These are phyloP conservation scores for Hirschfeldia incana DNA, from an alignment of 345 rosid species.

Conservation along the genomic window DNA sequence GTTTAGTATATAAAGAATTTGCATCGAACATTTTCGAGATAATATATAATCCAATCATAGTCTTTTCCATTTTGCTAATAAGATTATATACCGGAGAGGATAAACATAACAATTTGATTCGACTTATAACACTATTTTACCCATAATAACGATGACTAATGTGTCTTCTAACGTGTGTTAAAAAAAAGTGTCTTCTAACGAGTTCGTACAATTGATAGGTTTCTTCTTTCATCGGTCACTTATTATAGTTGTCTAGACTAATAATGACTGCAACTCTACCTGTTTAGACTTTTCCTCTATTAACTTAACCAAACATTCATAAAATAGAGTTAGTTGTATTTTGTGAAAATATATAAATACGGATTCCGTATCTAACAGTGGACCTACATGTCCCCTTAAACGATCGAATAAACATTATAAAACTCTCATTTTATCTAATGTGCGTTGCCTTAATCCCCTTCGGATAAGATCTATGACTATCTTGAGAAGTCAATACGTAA, in stretches of 20 bases:
- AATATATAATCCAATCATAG: no score
- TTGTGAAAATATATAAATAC: neutral
- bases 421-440: neutral
- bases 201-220: neutral
- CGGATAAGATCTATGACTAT: constrained; percentile 34
- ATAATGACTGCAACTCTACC: constrained; percentile 26
- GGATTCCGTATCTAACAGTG: constrained; percentile 15
- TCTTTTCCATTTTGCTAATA: no score
- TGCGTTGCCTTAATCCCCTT: neutral
- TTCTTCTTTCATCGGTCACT: constrained; percentile 4
- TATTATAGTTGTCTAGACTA: constrained; percentile 19
- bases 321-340: no score
- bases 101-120: neutral
- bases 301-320: neutral
- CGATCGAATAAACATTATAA: constrained; percentile 13
- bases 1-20: no score
- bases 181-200: neutral
- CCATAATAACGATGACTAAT: neutral
- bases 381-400: constrained; percentile 29
- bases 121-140: neutral
- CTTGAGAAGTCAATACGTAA: constrained; percentile 4
- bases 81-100: neutral
- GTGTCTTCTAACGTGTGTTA: neutral
- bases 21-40: no score
- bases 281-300: constrained; percentile 14